Conservation (phyloP, 805 yeast genomes). For the Scheffersomyces stipitis region DNA sequence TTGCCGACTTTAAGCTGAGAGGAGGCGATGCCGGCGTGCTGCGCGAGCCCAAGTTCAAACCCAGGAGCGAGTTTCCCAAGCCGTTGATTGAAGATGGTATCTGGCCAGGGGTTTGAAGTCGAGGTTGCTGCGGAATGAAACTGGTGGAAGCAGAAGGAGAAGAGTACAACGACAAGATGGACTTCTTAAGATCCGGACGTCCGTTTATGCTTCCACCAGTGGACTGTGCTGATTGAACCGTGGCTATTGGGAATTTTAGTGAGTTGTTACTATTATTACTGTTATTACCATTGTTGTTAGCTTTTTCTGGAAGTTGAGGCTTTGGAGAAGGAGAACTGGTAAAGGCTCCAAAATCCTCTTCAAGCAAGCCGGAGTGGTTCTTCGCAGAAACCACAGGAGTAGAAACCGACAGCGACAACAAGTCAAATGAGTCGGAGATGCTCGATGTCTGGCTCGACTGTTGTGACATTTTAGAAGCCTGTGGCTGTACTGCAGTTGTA, state of each 20-base stretch:
- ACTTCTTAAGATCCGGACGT: constrained; percentile 87
- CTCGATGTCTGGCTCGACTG: no score
- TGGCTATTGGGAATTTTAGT: constrained; percentile 6
- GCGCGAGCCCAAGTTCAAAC: constrained; percentile 20
- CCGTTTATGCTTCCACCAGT: constrained; percentile 34
- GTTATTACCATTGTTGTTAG: constrained; percentile 4
- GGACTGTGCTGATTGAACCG: constrained; percentile 30
- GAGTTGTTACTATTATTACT: constrained; percentile 6
- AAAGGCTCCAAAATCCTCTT: constrained; percentile 44
- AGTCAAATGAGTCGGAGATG: background rate
- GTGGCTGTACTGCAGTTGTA: background rate
- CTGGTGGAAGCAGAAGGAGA: constrained; percentile 51
- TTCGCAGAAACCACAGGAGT: background rate
- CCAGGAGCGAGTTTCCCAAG: constrained; percentile 19
- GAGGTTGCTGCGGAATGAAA: constrained; percentile 20
- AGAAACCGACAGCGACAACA: background rate
- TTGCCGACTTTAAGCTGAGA: constrained; percentile 3
- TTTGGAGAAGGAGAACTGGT: constrained; percentile 27
- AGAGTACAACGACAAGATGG: constrained; percentile 85
- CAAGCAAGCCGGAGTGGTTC: constrained; percentile 17
- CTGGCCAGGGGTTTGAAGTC: constrained; percentile 1
- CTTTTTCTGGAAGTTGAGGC: constrained; percentile 5
- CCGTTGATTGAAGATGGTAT: constrained; percentile 5
- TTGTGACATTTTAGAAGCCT: no score
- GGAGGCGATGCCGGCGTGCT: constrained; percentile 1